Conservation (phyloP, 2,329 filamentous ascomycete species). For the Sporothrix variecibatus region DNA sequence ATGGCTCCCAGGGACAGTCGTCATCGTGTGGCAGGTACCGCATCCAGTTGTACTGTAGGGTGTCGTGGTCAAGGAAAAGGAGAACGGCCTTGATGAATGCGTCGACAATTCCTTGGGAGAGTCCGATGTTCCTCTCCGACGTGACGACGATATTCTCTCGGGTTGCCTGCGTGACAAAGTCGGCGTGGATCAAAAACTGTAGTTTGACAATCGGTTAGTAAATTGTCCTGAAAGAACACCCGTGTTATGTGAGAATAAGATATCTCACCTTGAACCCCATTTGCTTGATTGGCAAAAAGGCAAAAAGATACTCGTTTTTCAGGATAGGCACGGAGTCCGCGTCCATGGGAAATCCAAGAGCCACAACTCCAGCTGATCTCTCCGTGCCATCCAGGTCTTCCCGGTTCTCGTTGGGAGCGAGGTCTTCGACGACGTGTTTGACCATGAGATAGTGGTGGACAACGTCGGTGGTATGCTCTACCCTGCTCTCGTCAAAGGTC, state of each 20-base stretch:
- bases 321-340: conserved; percentile 39
- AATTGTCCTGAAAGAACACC: no score
- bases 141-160: conserved; percentile 45
- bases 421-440: conserved; percentile 34
- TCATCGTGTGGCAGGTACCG: conserved; percentile 36
- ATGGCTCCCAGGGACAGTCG: conserved; percentile 14
- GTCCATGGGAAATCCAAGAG: conserved; percentile 50
- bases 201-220: conserved; percentile 24
- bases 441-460: conserved; percentile 37
- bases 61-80: conserved; percentile 43
- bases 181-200: conserved; percentile 51
- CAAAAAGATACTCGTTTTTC: conserved; percentile 46
- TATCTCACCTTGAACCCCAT: conserved; percentile 43
- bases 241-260: no score
- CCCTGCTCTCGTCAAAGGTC: neutral
- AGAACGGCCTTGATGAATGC: conserved; percentile 44
- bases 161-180: conserved; percentile 51
- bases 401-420: conserved; percentile 42
- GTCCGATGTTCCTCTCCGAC: conserved; percentile 43
- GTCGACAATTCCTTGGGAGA: conserved; percentile 41
- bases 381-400: conserved; percentile 37
- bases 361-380: conserved; percentile 39
- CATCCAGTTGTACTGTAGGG: conserved; percentile 48
- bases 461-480: conserved; percentile 6
- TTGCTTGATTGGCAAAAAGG: conserved; percentile 48